Evolutionary conservation across 2,329 filamentous ascomycete species (phyloP), one percentile per base, ranked within the genome.

Genomic region (Westerdykella ornata): DNA sequence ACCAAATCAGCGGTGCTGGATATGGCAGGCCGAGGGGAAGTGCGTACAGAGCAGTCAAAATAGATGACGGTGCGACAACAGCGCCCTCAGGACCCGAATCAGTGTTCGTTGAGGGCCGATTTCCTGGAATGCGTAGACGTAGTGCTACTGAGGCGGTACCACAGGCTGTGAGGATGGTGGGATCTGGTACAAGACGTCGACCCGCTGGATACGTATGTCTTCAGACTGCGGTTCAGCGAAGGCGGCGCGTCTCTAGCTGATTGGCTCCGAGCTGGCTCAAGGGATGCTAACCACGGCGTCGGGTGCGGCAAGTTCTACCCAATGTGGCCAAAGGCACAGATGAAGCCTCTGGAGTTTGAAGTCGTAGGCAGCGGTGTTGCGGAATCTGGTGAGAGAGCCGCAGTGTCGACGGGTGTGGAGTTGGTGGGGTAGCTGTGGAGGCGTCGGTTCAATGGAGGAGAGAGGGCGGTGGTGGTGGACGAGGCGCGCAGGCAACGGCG

Each of bases 101-200:
- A 63, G 62, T 43, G 48, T 50, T 67, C 56, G 60, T 61, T 60
- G 60, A 54, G 45, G 55, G 59, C 65, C 68, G 62, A 50, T 62
- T 66, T 64, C 63, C 66, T 66, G 69, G 68, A 17, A 69, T 63
- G 69, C 65, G 69, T 68, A 72, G 67, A 67, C 59, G 65, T 62
- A 58, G 68, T 68, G 68, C 63, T 57, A 68, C 68, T 63, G 37
- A 34, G 52, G 54, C 44, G 47, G 65, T 66, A 45, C 54, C 55
- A 65, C 61, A 53, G 52, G 55, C 62, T 65, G 60, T 64, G 61
- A 54, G 52, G 46, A 45, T 41, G 54, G 52, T 53, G 51, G 49
- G 49, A 57, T 65, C 57, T 20, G 60, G 60, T 56, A n/a, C 56
- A 60, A 60, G 56, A 57, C 36, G 53, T 51, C 51, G 44, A 46